Conservation (phyloP, 2,329 filamentous ascomycete genomes). For the Pseudocercospora crystallina region DNA sequence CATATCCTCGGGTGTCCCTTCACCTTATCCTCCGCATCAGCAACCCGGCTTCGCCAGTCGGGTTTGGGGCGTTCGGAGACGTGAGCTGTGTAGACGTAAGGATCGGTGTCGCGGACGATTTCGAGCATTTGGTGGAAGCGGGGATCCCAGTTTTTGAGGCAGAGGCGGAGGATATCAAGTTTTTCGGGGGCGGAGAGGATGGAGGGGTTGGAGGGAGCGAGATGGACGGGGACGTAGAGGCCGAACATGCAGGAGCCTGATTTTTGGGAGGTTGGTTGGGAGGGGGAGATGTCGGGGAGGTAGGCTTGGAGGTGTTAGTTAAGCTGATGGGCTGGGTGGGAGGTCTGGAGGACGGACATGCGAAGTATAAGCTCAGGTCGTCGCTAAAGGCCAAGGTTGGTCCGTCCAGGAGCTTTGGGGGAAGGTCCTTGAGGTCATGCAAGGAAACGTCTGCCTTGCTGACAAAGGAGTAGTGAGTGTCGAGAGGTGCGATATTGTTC, state of each 20-base stretch:
- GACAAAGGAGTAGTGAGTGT: no score
- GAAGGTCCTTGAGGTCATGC: no score
- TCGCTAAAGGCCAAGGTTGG: no score
- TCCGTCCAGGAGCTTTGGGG: no score
- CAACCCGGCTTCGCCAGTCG: neutral
- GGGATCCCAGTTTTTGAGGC: neutral
- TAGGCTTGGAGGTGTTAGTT: no score
- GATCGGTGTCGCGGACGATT: neutral
- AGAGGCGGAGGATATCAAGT: neutral
- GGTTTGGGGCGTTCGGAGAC: neutral
- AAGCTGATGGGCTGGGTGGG: no score
- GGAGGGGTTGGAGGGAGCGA: neutral
- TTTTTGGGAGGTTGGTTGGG: neutral
- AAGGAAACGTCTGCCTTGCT: no score
- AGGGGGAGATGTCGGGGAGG: no score
- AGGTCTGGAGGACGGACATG: no score
- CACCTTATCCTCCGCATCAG: neutral
- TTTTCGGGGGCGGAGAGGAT: neutral
- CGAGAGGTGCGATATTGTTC: no score
- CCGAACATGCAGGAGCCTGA: constrained; percentile 5
- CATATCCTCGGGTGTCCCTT: no score
- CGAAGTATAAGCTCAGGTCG: no score
- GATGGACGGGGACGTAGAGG: neutral
- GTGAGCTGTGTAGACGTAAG: constrained; percentile 1
- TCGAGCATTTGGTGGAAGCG: neutral